Evolutionary conservation across 2,329 filamentous ascomycete species (phyloP).

Genomic region (Scolecobasidium constrictum): DNA sequence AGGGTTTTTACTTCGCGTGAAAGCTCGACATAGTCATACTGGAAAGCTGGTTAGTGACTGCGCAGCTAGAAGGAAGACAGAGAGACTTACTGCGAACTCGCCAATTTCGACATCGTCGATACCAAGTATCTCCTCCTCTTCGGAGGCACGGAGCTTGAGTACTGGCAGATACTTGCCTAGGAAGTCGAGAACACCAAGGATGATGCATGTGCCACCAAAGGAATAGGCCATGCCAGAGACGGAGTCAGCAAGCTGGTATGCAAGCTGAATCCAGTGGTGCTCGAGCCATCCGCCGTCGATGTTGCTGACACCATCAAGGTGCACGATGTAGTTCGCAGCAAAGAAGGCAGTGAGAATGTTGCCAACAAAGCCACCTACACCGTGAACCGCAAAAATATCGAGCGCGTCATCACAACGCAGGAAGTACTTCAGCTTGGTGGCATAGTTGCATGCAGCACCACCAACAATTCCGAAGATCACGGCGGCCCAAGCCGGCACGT

Average conservation of each 20-base stretch:
- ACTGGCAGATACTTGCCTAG: constrained; percentile 70
- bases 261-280: constrained; percentile 72
- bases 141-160: constrained; percentile 59
- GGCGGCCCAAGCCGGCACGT: constrained; percentile 74
- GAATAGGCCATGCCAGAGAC: constrained; percentile 66
- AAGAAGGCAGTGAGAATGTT: constrained; percentile 75
- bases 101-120: constrained; percentile 87
- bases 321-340: constrained; percentile 74
- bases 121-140: constrained; percentile 72
- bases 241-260: constrained; percentile 74
- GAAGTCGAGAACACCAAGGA: constrained; percentile 49
- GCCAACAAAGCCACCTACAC: constrained; percentile 65
- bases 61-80: constrained; percentile 8
- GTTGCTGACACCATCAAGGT: constrained; percentile 58
- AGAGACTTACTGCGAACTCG: constrained; percentile 60
- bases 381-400: constrained; percentile 81
- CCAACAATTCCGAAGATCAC: constrained; percentile 72
- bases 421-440: constrained; percentile 81
- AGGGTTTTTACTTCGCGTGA: constrained; percentile 51
- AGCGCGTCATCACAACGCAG: constrained; percentile 73
- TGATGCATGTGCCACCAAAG: constrained; percentile 65
- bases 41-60: constrained; percentile 2
- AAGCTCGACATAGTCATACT: constrained; percentile 84
- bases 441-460: constrained; percentile 73
- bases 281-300: constrained; percentile 77